Conservation (phyloP, 2,329 filamentous ascomycete genomes). For the Aureobasidium sp. region DNA sequence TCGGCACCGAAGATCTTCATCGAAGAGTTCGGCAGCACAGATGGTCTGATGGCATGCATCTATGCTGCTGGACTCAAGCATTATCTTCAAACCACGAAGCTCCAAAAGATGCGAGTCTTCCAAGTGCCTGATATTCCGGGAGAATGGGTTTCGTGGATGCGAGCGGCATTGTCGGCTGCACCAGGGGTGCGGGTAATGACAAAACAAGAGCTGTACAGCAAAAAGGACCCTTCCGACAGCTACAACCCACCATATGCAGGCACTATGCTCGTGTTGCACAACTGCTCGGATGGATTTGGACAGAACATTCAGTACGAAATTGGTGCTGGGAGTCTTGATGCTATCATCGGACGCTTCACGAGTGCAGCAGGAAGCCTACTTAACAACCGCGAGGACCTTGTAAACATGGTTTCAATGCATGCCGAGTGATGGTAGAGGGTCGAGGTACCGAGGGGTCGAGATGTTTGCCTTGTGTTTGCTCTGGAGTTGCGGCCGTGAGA, state of each 20-base stretch:
- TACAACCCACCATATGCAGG: background rate
- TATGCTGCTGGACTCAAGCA: constrained; percentile 8
- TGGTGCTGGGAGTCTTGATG: background rate
- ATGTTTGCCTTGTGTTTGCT: background rate
- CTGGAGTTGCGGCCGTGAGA: constrained; percentile 3
- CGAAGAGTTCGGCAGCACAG: background rate
- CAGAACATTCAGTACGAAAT: constrained; percentile 4
- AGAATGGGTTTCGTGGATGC: background rate
- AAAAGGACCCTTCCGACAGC: background rate
- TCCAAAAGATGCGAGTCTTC: background rate
- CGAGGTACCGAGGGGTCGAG: background rate
- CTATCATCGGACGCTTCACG: background rate
- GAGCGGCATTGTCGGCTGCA: background rate
- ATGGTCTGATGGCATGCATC: background rate
- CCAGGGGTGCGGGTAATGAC: background rate
- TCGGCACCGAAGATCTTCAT: constrained; percentile 1
- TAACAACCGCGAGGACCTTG: background rate
- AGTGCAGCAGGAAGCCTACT: constrained; percentile 10
- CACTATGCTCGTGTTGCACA: constrained; percentile 7
- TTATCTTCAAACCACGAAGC: background rate
- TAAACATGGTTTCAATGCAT: background rate
- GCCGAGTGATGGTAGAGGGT: background rate
- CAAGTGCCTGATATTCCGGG: background rate
- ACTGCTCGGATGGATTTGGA: constrained; percentile 4
- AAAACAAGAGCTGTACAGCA: background rate